These are phyloP conservation scores for Periconia digitata DNA, from an alignment of 2,329 filamentous ascomycete genomes.

Conservation along the genomic window DNA sequence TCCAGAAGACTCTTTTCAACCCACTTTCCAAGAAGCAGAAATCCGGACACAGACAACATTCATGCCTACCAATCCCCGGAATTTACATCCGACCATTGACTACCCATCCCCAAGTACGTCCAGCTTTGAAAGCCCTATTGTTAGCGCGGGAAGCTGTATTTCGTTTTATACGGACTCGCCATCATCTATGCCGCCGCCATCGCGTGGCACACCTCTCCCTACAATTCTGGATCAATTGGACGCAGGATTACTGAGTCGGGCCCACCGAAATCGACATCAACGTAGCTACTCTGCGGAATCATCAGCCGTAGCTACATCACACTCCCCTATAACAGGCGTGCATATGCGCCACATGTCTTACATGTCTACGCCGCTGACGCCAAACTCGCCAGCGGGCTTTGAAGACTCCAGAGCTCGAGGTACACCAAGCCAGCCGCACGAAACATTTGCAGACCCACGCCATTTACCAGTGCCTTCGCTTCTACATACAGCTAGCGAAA, in stretches of 20 bases:
- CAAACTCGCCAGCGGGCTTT: constrained; percentile 41
- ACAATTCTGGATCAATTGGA: constrained; percentile 6
- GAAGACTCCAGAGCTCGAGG: constrained; percentile 31
- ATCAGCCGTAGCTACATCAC: constrained; percentile 31
- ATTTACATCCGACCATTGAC: constrained; percentile 25
- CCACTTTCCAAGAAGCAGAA: constrained; percentile 13
- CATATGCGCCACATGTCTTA: constrained; percentile 46
- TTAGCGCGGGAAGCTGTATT: constrained; percentile 13
- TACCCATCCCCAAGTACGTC: constrained; percentile 22
- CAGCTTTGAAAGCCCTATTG: constrained; percentile 18
- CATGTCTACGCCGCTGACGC: constrained; percentile 50
- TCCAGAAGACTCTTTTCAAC: constrained; percentile 15
- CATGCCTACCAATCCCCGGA: constrained; percentile 13
- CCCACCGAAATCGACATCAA: constrained; percentile 25
- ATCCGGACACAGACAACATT: constrained; percentile 10
- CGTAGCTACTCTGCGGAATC: constrained; percentile 29
- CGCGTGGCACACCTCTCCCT: constrained; percentile 10
- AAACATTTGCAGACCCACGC: constrained; percentile 44
- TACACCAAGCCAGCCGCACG: constrained; percentile 20
- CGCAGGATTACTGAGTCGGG: constrained; percentile 16
- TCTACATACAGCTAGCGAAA: constrained; percentile 41
- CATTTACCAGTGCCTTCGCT: constrained; percentile 67
- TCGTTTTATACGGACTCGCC: constrained; percentile 21
- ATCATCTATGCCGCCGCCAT: constrained; percentile 34
- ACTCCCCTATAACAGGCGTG: constrained; percentile 43